Conservation (phyloP, 2,329 filamentous ascomycete species). For the Xylariaceae sp. region DNA sequence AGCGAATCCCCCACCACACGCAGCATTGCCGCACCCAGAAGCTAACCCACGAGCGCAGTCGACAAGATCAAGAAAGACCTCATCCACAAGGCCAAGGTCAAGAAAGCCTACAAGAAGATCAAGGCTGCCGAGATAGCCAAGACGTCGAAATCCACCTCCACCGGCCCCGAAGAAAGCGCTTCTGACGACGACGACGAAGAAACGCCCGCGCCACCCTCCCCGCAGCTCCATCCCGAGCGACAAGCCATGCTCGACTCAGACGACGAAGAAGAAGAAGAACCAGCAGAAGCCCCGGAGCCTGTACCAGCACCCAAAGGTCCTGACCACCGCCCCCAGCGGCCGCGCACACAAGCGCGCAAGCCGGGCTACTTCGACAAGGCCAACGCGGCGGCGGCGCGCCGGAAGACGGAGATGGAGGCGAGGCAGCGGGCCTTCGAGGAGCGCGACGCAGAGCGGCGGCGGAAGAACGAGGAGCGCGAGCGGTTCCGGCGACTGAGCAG, state of each 20-base stretch:
- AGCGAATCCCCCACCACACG: slow-evolving; percentile 1
- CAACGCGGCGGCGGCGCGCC: slow-evolving; percentile 25
- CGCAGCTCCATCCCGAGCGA: slow-evolving; percentile 36
- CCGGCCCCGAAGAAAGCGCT: slow-evolving; percentile 4
- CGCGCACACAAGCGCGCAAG: slow-evolving; percentile 37
- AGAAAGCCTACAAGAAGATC: slow-evolving; percentile 87
- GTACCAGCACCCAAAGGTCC: not conserved
- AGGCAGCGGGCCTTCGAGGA: slow-evolving; percentile 35
- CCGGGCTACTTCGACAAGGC: slow-evolving; percentile 66
- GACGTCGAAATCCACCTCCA: slow-evolving; percentile 3
- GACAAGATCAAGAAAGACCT: slow-evolving; percentile 85
- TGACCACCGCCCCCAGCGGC: slow-evolving; percentile 7
- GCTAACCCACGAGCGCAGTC: slow-evolving; percentile 41
- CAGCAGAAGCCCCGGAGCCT: not conserved
- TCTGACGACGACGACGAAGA: slow-evolving; percentile 14
- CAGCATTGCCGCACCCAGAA: not conserved
- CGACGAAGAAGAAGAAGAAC: slow-evolving; percentile 6
- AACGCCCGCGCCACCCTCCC: slow-evolving; percentile 9
- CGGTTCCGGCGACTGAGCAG: slow-evolving; percentile 64
- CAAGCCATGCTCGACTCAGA: slow-evolving; percentile 35
- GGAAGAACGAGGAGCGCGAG: slow-evolving; percentile 60
- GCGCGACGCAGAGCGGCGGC: slow-evolving; percentile 59
- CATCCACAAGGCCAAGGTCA: slow-evolving; percentile 89
- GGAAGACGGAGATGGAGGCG: slow-evolving; percentile 36
- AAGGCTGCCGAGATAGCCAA: slow-evolving; percentile 50